A percentile compares a stretch with the other conserved stretches of the same genome.
phyloP scores from a whole-genome alignment of 1,284 basidiomycete species.

The Microbotryum violaceum region DNA sequence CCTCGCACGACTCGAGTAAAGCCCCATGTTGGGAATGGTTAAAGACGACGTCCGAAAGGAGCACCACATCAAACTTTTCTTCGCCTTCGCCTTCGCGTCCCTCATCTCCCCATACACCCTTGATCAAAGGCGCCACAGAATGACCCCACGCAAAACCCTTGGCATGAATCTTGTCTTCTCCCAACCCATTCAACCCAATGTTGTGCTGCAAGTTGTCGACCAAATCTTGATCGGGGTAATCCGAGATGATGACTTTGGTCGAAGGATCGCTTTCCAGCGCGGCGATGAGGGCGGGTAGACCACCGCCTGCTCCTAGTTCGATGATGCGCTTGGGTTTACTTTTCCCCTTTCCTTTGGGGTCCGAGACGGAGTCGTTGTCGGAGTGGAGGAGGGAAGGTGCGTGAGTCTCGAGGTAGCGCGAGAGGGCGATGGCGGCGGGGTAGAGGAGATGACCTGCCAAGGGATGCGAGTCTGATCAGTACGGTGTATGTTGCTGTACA shows the following conservation, averaged over 20 bases:
- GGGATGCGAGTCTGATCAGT: no score
- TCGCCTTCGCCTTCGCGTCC: not conserved
- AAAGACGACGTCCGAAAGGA: constrained; percentile 87
- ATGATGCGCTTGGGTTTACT: constrained; percentile 52
- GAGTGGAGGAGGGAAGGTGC: constrained; percentile 14
- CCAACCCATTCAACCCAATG: constrained; percentile 50
- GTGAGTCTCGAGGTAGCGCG: constrained; percentile 38
- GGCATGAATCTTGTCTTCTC: no score
- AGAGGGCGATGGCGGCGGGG: constrained; percentile 41
- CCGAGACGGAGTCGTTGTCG: not conserved
- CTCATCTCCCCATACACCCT: not conserved
- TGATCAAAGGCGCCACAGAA: not conserved
- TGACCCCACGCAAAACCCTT: no score
- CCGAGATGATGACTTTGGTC: constrained; percentile 67
- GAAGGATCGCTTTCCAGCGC: constrained; percentile 53
- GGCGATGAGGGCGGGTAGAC: constrained; percentile 69
- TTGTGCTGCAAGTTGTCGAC: constrained; percentile 72
- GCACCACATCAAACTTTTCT: constrained; percentile 63
- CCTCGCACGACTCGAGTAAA: constrained; percentile 66
- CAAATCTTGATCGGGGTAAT: constrained; percentile 80
- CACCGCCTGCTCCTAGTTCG: constrained; percentile 90
- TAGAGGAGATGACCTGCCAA: constrained; percentile 35
- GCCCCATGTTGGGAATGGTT: constrained; percentile 68
- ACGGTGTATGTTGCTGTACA: not conserved
- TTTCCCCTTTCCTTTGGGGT: not conserved